A percentile compares a stretch with the other conserved stretches of the same genome.
Conservation (phyloP, 2,329 filamentous ascomycete species). For the Chaetoscypha palmicola region DNA sequence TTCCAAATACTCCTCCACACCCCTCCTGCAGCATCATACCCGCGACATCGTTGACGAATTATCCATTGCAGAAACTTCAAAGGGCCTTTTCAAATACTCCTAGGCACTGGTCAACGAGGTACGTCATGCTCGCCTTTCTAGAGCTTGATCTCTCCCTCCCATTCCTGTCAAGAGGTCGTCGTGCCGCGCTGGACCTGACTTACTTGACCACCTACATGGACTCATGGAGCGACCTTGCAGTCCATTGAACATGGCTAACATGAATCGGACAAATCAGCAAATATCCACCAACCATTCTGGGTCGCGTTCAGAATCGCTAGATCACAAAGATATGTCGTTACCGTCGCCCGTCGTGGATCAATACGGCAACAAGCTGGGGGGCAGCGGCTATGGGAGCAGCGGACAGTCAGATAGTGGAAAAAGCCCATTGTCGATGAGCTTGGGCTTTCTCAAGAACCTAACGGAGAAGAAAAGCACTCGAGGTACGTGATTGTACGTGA, state of each 20-base stretch:
- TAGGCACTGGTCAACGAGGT: conserved; percentile 9
- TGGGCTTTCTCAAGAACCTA: conserved; percentile 59
- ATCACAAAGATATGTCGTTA: conserved; percentile 22
- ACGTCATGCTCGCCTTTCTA: conserved; percentile 16
- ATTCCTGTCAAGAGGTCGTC: not conserved
- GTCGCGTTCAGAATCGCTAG: conserved; percentile 3
- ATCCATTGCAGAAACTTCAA: conserved; percentile 7
- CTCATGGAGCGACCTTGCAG: conserved; percentile 3
- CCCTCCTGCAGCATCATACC: conserved; percentile 9
- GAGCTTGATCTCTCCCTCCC: not conserved
- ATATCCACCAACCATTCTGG: conserved; percentile 2
- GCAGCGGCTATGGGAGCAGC: conserved; percentile 27
- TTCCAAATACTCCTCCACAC: conserved; percentile 22
- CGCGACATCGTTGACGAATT: conserved; percentile 5
- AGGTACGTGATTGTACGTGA: too few relatives aligned
- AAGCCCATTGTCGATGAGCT: conserved; percentile 38
- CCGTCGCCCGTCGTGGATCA: conserved; percentile 25
- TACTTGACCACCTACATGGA: not conserved
- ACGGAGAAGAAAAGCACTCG: conserved; percentile 71
- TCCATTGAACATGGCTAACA: conserved; percentile 16
- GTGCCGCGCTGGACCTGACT: conserved; percentile 1
- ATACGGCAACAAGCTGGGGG: conserved; percentile 24
- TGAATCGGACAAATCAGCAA: conserved; percentile 11
- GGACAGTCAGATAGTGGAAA: conserved; percentile 29
- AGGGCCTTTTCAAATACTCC: conserved; percentile 5